These are phyloP conservation scores for Diaporthe amygdali DNA, from an alignment of 2,329 filamentous ascomycete species.

Conservation along the genomic window DNA sequence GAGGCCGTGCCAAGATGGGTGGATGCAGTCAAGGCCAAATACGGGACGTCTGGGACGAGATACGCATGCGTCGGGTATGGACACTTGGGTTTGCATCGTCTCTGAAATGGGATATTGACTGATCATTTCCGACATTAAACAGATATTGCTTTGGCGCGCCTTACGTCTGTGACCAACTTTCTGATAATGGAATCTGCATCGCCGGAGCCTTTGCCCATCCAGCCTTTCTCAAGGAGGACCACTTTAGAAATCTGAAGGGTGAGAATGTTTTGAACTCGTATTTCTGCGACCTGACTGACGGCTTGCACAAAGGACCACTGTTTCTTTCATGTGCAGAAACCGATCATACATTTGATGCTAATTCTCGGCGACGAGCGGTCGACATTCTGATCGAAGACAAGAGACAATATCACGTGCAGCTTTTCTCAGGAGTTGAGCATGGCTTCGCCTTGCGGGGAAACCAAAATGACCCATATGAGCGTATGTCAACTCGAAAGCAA, in stretches of 20 bases:
- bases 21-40: conserved; percentile 40
- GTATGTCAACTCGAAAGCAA: conserved; percentile 28
- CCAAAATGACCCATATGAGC: conserved; percentile 44
- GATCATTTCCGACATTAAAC: background rate
- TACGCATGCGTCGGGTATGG: conserved; percentile 44
- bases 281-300: background rate
- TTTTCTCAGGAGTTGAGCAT: conserved; percentile 67
- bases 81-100: no score
- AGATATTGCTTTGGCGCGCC: conserved; percentile 46
- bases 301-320: conserved; percentile 39
- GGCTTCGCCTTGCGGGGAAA: conserved; percentile 68
- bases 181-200: conserved; percentile 35
- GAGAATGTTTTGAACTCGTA: background rate
- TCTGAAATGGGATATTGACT: background rate
- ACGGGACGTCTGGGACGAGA: conserved; percentile 38
- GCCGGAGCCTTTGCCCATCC: conserved; percentile 58
- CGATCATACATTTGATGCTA: conserved; percentile 47
- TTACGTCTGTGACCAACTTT: conserved; percentile 49
- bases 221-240: conserved; percentile 51
- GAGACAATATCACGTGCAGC: conserved; percentile 63
- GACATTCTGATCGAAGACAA: conserved; percentile 46
- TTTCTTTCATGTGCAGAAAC: conserved; percentile 51
- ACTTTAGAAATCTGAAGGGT: conserved; percentile 46
- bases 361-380: conserved; percentile 43
- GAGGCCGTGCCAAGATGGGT: conserved; percentile 49